Conservation (phyloP, 2,329 filamentous ascomycete species). For the Lachnellula willkommii region DNA sequence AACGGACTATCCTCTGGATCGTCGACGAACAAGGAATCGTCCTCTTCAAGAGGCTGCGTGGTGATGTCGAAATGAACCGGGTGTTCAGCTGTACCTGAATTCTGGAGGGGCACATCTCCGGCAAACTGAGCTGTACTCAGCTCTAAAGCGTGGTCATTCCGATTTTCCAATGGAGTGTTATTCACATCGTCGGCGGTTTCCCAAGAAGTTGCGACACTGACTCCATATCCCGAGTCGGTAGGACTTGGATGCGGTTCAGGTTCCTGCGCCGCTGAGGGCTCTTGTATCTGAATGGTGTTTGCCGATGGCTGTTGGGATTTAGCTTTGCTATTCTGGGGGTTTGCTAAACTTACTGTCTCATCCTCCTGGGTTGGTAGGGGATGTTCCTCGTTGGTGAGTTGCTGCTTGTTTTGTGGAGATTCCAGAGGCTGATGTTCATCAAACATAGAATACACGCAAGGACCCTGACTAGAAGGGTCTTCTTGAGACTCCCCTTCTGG, state of each 20-base stretch:
- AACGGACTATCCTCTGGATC: too few species aligned
- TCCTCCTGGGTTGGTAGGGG: neutral
- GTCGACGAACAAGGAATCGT: too few species aligned
- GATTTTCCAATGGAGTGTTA: neutral
- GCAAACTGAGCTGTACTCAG: neutral
- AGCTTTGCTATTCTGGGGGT: neutral
- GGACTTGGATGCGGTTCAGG: neutral
- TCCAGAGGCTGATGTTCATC: neutral
- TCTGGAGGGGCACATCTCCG: too few species aligned
- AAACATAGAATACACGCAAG: neutral
- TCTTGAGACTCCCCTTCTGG: neutral
- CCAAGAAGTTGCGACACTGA: neutral
- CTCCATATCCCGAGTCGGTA: constrained; percentile 4
- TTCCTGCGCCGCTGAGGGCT: neutral
- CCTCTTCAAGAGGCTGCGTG: too few species aligned
- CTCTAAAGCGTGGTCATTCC: neutral
- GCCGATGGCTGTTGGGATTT: neutral
- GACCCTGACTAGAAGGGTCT: neutral
- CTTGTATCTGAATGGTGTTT: neutral
- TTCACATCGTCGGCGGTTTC: neutral
- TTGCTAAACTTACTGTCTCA: neutral
- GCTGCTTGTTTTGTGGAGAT: neutral
- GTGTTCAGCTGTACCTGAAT: too few species aligned
- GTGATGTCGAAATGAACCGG: too few species aligned
- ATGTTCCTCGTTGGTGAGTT: neutral